These are phyloP conservation scores for Colletotrichum tofieldiae DNA, from an alignment of 2,329 filamentous ascomycete species.

Conservation along the genomic window DNA sequence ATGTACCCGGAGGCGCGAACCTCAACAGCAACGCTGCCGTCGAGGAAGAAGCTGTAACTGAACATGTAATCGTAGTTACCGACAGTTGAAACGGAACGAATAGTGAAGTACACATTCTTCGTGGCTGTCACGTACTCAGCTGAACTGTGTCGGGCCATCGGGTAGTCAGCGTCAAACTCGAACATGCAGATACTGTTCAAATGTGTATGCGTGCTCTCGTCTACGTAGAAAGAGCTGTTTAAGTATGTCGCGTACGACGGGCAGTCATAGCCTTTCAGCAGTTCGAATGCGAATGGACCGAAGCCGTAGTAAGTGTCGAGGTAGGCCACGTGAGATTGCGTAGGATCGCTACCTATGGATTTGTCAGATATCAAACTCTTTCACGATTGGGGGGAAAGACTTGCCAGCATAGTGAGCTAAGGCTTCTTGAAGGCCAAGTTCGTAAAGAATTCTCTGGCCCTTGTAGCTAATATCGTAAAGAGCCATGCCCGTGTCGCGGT, in stretches of 20 bases:
- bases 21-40: slow-evolving; percentile 67
- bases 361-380: neutral
- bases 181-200: slow-evolving; percentile 70
- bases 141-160: slow-evolving; percentile 64
- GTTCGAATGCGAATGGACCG: slow-evolving; percentile 60
- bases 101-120: slow-evolving; percentile 62
- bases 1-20: slow-evolving; percentile 70
- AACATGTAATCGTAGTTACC: slow-evolving; percentile 71
- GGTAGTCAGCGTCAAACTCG: slow-evolving; percentile 65
- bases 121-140: slow-evolving; percentile 59
- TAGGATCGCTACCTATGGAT: slow-evolving; percentile 59
- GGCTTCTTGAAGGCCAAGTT: slow-evolving; percentile 70
- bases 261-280: slow-evolving; percentile 67
- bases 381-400: slow-evolving; percentile 66
- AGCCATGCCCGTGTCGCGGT: slow-evolving; percentile 62
- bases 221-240: slow-evolving; percentile 62
- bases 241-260: slow-evolving; percentile 66
- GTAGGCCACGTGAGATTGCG: slow-evolving; percentile 65
- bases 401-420: slow-evolving; percentile 74
- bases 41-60: slow-evolving; percentile 65
- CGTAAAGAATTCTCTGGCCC: slow-evolving; percentile 69
- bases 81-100: slow-evolving; percentile 65
- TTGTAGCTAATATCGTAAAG: slow-evolving; percentile 69
- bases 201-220: slow-evolving; percentile 61
- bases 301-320: slow-evolving; percentile 66